Evolutionary conservation across 73 alveolate species (phyloP), one percentile per base, ranked within the genome.

Genomic region (Paramecium pentaurelia): DNA sequence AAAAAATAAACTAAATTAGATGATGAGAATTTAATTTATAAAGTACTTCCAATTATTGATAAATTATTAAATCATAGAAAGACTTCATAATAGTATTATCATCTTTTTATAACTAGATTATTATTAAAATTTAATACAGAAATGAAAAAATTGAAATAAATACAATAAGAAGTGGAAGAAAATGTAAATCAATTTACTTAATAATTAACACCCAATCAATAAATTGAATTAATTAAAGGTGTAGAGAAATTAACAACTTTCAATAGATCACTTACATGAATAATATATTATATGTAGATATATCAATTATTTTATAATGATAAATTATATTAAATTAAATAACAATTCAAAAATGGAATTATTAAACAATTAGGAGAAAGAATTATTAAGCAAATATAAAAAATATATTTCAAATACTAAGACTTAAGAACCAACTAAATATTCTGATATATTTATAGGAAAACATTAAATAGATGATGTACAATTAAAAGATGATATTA

Each of bases 51-150:
- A 0, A 80, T 64, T n/a, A 80, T 80, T 18, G 91, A 80, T 25
- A 80, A 80, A 80, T 47, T 80, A 47, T 36, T 80, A 27, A 80
- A 49, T 25, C 91, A 80, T 80, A 40, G 91, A 40, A 80, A 42
- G 34, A 80, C 10, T 9, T 45, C 91, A 1, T 22, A 80, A 49
- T 38, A 47, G 91, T 80, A 80, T 42, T 20, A 4, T 37, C 38
- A 73, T 36, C 8, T 6, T 18, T 22, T 54, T 18, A 73, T 37
- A n/a, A 18, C 0, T 73, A 73, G 87, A 36, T 73, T 73, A 38
- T 73, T 73, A 73, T 36, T 37, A 27, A 73, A 73, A 20, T 20
- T 73, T 10, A 73, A 73, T 73, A 20, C 42, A 34, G 84, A 64
- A 32, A 64, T 28, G 49, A 64, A 64, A 64, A 64, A 64, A 34